Evolutionary conservation across 2,329 filamentous ascomycete species (phyloP), one percentile per base, ranked within the genome.

Genomic region (Aureobasidium vineae): DNA sequence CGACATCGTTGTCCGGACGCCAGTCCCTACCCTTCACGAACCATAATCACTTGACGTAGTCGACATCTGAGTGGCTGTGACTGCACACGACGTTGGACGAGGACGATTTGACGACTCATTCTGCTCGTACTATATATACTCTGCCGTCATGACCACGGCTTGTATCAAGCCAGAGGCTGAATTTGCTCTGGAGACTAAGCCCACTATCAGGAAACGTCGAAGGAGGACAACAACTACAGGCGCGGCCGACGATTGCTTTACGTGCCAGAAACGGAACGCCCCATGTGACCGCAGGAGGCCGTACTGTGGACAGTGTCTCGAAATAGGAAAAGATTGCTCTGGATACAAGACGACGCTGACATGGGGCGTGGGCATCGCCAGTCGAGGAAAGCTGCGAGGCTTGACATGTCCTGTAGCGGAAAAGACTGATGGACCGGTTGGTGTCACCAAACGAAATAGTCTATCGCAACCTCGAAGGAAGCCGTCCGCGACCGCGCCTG

Each of bases 261-360:
- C 92, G 50, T 99, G 94, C 81, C 86, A 88, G 71, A 95, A 92
- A 80, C 87, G 90, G 75, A 88, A 88, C 73, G 84, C 89, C 70
- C 90, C 91, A 78, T 99, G 94, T 81, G 94, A 98, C 79, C 88
- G 94, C 72, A 88, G 92, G 75, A 86, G 94, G 73, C 94, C 94
- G 10, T 98, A 97, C 79, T 98, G 95, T 80, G 92, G 92, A 52
- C 93, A 92, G 79, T 99, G 94, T 78, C 85, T 98, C 69, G 91
- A 97, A 72, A 85, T 92, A 70, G 93, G 92, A 70, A 92, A 92
- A 76, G 92, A 96, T 75, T 98, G 94, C 80, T 92, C 91, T 33
- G 94, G 94, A 68, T 98, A 98, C 83, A 96, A 96, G 81, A 98
- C 94, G 19, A 93, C 94, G 72, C 84, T 98, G 78, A 98, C 94